Evolutionary conservation across 306 rosid species (phyloP), one percentile per base, ranked within the genome.

Genomic region (Ochetophila trinervis): DNA sequence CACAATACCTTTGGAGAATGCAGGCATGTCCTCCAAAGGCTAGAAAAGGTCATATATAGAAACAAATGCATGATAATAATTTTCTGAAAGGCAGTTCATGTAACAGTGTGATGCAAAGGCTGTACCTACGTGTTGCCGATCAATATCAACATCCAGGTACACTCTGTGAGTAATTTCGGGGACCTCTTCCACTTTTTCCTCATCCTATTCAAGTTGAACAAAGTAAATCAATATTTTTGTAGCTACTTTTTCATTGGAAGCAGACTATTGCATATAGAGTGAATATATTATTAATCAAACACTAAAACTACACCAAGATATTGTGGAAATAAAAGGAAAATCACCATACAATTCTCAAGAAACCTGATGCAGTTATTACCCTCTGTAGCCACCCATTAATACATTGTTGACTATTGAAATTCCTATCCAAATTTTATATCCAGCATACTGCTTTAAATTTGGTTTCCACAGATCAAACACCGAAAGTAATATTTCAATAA

Each of bases 121-220:
- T 57, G 57, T 70, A 90, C 96, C 96, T 72, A 79, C 70, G 21
- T 71, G 92, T 21, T 90, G 96, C 65, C 66, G 65, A 11, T 85
- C 96, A 76, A 90, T 85, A 77, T 85, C 91, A 72, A 90, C 57
- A 72, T 90, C 96, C 75, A 90, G 82, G 79, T 55, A 90, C 63
- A 90, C 95, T 70, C 91, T 87, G 30, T 85, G 86, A n/a, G 96
- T 90, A 54, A 90, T 74, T 81, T 90, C 95, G 57, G 85, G 95
- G 15, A 60, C 79, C 34, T 75, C 91, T 81, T 89, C 94, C 54
- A 55, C 76, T 75, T 75, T 79, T 69, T 73, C 86, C 65, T 81
- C 85, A 60, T 30, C 78, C 96, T 88, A 72, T 65, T 58, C 27
- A 72, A 48, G 21, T n/a, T 60, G 70, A 34, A 63, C 32, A 66